Evolutionary conservation across 2,329 filamentous ascomycete genomes (phyloP).

Genomic region (Magnaporthiopsis incrustans): DNA sequence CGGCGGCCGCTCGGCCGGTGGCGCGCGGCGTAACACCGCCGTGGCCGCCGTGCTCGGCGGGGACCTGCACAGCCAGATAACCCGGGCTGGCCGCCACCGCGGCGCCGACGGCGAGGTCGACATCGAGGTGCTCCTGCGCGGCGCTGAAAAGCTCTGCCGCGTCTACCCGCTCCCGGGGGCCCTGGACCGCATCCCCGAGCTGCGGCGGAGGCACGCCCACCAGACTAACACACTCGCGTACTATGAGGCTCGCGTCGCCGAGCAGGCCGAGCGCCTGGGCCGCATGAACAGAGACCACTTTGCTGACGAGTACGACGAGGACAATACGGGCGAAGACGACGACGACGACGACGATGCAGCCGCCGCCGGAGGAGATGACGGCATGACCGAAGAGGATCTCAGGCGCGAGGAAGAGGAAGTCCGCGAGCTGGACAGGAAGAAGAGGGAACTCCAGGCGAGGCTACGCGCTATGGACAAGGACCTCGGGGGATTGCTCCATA

Average conservation of each 20-base stretch:
- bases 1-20: constrained; percentile 28
- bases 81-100: constrained; percentile 44
- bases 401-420: constrained; percentile 61
- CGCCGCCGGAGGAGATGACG: constrained; percentile 29
- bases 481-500: constrained; percentile 43
- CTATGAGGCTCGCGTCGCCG: constrained; percentile 72
- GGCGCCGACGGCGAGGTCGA: constrained; percentile 63
- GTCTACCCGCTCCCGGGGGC: constrained; percentile 83
- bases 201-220: constrained; percentile 64
- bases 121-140: constrained; percentile 73
- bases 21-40: constrained; percentile 66
- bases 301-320: constrained; percentile 45
- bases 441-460: constrained; percentile 45
- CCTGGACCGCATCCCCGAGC: constrained; percentile 62
- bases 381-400: constrained; percentile 61
- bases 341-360: constrained; percentile 16
- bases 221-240: constrained; percentile 67
- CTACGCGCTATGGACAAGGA: constrained; percentile 48
- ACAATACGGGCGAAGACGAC: constrained; percentile 32
- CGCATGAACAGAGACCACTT: constrained; percentile 60
- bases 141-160: constrained; percentile 81
- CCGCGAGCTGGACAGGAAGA: constrained; percentile 46
- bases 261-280: constrained; percentile 67
- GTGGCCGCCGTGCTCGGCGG: constrained; percentile 84
- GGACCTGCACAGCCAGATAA: constrained; percentile 76